These are phyloP conservation scores for Crotalaria pallida DNA, from an alignment of 306 rosid species.

Conservation along the genomic window DNA sequence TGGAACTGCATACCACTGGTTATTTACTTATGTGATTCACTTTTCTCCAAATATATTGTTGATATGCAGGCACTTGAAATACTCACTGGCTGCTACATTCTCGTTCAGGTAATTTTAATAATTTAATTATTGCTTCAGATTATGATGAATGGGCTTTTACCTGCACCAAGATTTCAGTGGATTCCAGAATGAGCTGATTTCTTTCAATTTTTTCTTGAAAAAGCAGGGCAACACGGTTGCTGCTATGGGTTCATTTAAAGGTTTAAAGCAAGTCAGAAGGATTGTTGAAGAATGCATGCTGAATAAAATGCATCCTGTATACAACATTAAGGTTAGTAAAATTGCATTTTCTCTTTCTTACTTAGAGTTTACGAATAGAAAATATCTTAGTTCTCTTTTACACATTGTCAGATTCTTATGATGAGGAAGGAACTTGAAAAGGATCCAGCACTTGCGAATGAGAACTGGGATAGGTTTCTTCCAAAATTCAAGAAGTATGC, in stretches of 20 bases:
- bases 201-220: background rate
- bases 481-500: conserved; percentile 84
- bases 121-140: conserved; percentile 16
- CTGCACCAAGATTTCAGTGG: background rate
- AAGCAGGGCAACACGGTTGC: conserved; percentile 87
- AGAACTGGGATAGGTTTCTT: conserved; percentile 96
- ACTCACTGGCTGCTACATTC: conserved; percentile 78
- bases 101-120: conserved; percentile 61
- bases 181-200: background rate
- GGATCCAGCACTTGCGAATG: conserved; percentile 78
- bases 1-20: background rate
- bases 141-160: background rate
- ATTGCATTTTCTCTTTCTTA: background rate
- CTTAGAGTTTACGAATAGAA: background rate
- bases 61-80: conserved; percentile 43
- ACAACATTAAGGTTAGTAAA: conserved; percentile 70
- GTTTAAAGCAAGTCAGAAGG: conserved; percentile 77
- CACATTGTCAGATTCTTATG: conserved; percentile 62
- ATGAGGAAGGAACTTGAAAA: conserved; percentile 89
- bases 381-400: conserved; percentile 5
- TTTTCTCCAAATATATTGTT: background rate
- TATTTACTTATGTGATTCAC: conserved; percentile 11
- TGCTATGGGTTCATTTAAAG: conserved; percentile 87
- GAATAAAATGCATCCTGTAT: conserved; percentile 90
- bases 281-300: conserved; percentile 83